Base-by-base conservation (phyloP, 345 rosid genomes). In the Populus euphratica region DNA sequence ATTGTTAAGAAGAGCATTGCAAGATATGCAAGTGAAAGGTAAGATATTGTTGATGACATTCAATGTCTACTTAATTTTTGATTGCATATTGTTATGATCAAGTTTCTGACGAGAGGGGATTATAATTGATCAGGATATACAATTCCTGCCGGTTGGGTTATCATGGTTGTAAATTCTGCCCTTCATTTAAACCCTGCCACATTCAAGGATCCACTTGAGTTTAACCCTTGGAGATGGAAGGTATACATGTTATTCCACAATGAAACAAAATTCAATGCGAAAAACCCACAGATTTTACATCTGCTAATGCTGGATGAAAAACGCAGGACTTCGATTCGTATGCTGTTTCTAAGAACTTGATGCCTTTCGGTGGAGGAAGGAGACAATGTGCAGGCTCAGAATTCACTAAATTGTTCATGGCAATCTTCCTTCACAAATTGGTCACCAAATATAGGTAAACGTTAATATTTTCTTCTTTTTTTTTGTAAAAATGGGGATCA, bases 301-400 rank as follows among this genome's bases (percentile, higher is more conserved):
- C 8, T 33, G 33, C 17, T 66, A 16, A 31, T 38, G 43, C 14
- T 73, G 27, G 25, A 29, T 75, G n/a, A 11, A 5, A n/a, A 14
- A 43, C 70, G 6, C 43, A 80, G 79, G 76, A 71, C 4, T 20
- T 75, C 13, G 72, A 67, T 17, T 7, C 83, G 10, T 9, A 16
- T 31, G 74, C 33, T 7, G 73, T 78, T 76, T 74, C 69, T 8
- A 78, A 78, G 78, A 80, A 85, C 35, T 75, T 82, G 71, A 72
- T 76, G 78, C 84, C 87, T 5, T 85, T 80, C 18, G 77, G 87
- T 6, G 76, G 78, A 16, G 82, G 87, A 27, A 75, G 61, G 43
- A 82, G 73, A 29, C 85, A 78, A 36, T 78, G 82, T 25, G 83
- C 78, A 5, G 84, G 88, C 7, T 79, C 84, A 9, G 88, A 80